These are phyloP conservation scores for Lepidium campestre DNA, from an alignment of 441 rosid species.

Conservation along the genomic window DNA sequence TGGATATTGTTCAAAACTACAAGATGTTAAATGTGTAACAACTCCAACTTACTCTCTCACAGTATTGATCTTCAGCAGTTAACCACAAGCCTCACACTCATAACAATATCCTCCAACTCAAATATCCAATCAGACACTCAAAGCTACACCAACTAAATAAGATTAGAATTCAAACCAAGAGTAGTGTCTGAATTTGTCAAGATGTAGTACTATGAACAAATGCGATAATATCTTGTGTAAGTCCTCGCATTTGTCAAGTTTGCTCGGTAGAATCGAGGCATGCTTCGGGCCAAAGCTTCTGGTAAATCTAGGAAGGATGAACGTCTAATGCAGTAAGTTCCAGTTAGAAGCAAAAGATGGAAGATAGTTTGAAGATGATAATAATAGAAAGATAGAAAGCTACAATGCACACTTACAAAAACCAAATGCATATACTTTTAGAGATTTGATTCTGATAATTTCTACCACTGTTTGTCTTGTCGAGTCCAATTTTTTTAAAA, in stretches of 20 bases:
- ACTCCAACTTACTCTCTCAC: slow-evolving; percentile 74
- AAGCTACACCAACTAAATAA: slow-evolving; percentile 8
- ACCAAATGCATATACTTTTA: slow-evolving; percentile 87
- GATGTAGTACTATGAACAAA: background rate
- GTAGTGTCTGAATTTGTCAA: background rate
- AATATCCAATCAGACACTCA: background rate
- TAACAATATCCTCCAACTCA: slow-evolving; percentile 57
- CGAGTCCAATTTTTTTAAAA: slow-evolving; percentile 50
- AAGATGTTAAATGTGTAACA: background rate
- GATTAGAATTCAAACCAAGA: background rate
- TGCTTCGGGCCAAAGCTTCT: slow-evolving; percentile 80
- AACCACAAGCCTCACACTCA: slow-evolving; percentile 88
- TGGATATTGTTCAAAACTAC: background rate
- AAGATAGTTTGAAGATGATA: background rate
- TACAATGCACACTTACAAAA: slow-evolving; percentile 87
- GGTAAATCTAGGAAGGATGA: slow-evolving; percentile 70
- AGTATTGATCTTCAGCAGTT: slow-evolving; percentile 43
- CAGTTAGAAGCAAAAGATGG: slow-evolving; percentile 1
- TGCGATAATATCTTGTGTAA: slow-evolving; percentile 50
- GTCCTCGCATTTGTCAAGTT: slow-evolving; percentile 43
- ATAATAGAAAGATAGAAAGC: background rate
- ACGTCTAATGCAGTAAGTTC: slow-evolving; percentile 43
- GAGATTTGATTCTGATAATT: slow-evolving; percentile 74
- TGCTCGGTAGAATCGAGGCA: slow-evolving; percentile 47
- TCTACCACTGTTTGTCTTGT: slow-evolving; percentile 51